phyloP scores from a whole-genome alignment of 164 flowering plant genomes.

The Vitis rotundifolia region DNA sequence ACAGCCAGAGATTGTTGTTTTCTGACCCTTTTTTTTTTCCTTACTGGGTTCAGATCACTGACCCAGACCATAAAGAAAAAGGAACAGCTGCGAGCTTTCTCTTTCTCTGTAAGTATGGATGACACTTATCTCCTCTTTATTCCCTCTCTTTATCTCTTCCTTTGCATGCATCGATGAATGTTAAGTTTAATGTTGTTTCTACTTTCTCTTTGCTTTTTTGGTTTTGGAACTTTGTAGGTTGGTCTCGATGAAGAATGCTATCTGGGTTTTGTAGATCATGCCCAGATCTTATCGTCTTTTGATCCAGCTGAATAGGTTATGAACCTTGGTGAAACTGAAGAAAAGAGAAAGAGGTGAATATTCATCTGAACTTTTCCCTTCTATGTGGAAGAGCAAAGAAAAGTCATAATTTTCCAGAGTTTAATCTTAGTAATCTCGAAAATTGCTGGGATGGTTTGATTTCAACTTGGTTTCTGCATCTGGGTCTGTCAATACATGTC shows the following conservation, averaged over 20 bases:
- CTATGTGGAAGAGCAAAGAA: neutral
- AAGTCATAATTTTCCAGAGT: constrained; percentile 10
- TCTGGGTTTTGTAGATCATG: constrained; percentile 33
- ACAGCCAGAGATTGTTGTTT: constrained; percentile 9
- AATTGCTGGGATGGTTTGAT: neutral
- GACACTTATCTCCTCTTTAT: neutral
- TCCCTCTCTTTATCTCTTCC: neutral
- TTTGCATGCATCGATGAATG: neutral
- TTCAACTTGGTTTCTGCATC: constrained; percentile 3
- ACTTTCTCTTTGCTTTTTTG: neutral
- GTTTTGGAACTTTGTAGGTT: constrained; percentile 7
- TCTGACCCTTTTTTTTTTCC: constrained; percentile 1
- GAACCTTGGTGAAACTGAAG: constrained; percentile 16
- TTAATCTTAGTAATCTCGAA: neutral
- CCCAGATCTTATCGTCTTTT: constrained; percentile 35
- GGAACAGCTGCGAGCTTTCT: neutral
- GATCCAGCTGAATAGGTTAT: constrained; percentile 23
- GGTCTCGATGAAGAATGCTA: constrained; percentile 18
- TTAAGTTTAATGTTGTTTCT: neutral
- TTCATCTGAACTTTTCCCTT: constrained; percentile 6
- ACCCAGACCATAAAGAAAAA: constrained; percentile 6
- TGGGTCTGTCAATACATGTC: constrained; percentile 1
- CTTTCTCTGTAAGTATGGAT: constrained; percentile 12
- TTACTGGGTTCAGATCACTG: constrained; percentile 3
- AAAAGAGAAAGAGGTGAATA: constrained; percentile 15